phyloP scores from a whole-genome alignment of 2,329 filamentous ascomycete genomes.

The Teratosphaeria viscida region DNA sequence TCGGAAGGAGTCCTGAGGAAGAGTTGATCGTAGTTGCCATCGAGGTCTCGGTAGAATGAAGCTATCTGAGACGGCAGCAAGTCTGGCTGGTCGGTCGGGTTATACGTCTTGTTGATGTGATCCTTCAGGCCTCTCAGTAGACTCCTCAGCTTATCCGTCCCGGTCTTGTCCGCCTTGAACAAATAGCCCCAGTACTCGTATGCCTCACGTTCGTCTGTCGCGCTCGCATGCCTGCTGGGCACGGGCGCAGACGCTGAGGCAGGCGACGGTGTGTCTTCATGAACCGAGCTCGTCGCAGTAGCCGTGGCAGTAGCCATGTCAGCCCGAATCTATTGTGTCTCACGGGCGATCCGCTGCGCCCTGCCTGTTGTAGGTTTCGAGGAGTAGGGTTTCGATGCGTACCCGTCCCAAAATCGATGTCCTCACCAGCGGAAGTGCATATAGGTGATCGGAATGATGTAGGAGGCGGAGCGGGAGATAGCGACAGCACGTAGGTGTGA shows the following conservation, averaged over 20 bases:
- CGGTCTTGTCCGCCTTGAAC: conserved; percentile 42
- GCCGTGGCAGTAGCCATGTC: not conserved
- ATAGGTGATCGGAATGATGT: not conserved
- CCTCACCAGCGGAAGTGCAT: not conserved
- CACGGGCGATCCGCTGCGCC: not conserved
- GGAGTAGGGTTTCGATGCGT: not conserved
- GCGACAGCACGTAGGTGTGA: not conserved
- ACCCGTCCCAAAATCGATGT: not conserved
- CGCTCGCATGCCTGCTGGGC: not conserved
- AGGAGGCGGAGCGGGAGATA: not conserved
- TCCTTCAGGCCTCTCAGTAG: conserved; percentile 38
- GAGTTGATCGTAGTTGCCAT: conserved; percentile 45
- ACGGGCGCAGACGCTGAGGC: not conserved
- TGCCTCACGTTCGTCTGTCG: conserved; percentile 29
- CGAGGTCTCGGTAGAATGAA: conserved; percentile 38
- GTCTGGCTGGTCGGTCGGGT: conserved; percentile 34
- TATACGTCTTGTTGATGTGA: conserved; percentile 34
- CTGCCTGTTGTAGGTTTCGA: not conserved
- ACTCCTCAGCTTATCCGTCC: conserved; percentile 36
- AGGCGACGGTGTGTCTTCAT: not conserved
- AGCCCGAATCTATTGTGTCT: not conserved
- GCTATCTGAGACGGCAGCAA: conserved; percentile 40
- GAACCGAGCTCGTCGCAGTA: not conserved
- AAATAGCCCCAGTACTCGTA: conserved; percentile 42
- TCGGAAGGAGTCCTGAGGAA: conserved; percentile 65